Conservation (phyloP, 176 grass and related monocot species). For the Cocos nucifera region DNA sequence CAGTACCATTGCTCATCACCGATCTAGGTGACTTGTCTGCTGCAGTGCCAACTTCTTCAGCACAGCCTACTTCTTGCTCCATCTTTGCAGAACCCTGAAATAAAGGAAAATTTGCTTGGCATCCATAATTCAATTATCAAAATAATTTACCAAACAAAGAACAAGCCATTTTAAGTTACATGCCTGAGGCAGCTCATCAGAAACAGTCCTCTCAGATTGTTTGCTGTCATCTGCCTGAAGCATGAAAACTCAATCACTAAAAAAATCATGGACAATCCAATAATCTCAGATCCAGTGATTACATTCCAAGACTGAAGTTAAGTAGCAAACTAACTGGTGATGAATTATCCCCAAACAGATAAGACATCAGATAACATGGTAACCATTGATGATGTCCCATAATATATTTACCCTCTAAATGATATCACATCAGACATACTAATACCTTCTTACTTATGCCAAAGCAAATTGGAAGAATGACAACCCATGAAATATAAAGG, state of each 20-base stretch:
- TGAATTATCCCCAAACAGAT: neutral
- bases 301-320: too few species aligned
- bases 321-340: too few species aligned
- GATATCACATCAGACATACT: too few species aligned
- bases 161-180: neutral
- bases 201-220: slow-evolving; percentile 78
- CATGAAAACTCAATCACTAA: slow-evolving; percentile 18
- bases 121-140: too few species aligned
- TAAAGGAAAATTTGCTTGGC: neutral
- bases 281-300: too few species aligned
- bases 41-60: slow-evolving; percentile 38
- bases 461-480: too few species aligned
- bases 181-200: slow-evolving; percentile 69
- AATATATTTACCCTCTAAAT: too few species aligned
- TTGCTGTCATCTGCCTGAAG: slow-evolving; percentile 73
- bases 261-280: neutral
- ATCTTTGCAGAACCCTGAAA: slow-evolving; percentile 45
- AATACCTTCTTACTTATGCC: too few species aligned
- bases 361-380: neutral
- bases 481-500: too few species aligned
- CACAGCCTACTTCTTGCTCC: slow-evolving; percentile 34
- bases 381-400: too few species aligned
- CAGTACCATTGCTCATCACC: slow-evolving; percentile 27
- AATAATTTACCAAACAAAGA: too few species aligned
- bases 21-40: slow-evolving; percentile 17